These are phyloP conservation scores for Millerozyma miso DNA, from an alignment of 805 yeast species.

Conservation along the genomic window DNA sequence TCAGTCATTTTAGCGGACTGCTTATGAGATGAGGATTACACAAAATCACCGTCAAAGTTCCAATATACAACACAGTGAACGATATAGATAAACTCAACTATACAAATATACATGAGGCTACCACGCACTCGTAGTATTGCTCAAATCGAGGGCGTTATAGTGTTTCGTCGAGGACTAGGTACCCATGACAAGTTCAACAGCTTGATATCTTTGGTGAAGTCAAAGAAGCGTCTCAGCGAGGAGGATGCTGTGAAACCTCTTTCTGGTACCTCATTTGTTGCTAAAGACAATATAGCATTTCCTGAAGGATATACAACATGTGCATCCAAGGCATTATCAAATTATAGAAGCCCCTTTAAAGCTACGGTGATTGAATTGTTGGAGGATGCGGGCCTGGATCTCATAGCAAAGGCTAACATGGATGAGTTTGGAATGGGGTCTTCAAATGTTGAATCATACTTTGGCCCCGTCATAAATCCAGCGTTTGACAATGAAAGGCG, in stretches of 20 bases:
- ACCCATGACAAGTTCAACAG: not conserved
- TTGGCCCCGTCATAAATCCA: conserved; percentile 60
- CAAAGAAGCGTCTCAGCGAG: not conserved
- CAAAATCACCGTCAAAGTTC: not conserved
- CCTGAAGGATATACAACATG: conserved; percentile 69
- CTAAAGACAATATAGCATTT: conserved; percentile 77
- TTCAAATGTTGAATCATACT: conserved; percentile 50
- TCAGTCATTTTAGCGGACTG: not conserved
- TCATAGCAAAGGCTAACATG: conserved; percentile 82
- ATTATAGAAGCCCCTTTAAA: conserved; percentile 71
- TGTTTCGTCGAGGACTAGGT: not conserved
- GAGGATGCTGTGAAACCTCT: not conserved
- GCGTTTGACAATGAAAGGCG: conserved; percentile 20
- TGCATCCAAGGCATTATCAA: conserved; percentile 58
- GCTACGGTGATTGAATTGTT: conserved; percentile 67
- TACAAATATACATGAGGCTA: no score
- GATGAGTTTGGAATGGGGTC: conserved; percentile 99
- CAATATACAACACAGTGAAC: no score
- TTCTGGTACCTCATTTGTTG: conserved; percentile 12
- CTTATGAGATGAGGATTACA: not conserved
- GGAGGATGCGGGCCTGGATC: conserved; percentile 44
- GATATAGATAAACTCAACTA: no score
- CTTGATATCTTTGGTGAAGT: not conserved
- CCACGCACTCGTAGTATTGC: not conserved
- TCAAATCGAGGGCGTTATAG: no score